These are phyloP conservation scores for Puccinia horiana DNA, from an alignment of 1,284 basidiomycete species.

Conservation along the genomic window DNA sequence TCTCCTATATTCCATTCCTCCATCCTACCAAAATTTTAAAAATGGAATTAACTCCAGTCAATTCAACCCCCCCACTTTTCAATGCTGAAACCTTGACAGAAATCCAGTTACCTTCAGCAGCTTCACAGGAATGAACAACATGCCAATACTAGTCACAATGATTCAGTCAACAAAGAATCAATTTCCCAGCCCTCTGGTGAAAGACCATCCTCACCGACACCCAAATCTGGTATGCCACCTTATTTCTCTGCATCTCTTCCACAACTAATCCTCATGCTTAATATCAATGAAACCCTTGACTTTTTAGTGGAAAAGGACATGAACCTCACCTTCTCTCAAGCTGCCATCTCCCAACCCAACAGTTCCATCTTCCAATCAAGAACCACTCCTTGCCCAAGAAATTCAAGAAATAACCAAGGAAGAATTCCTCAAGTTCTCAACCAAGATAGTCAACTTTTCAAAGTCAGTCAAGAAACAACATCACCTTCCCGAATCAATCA, in stretches of 20 bases:
- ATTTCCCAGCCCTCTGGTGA: neutral
- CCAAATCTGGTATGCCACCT: neutral
- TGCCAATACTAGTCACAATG: neutral
- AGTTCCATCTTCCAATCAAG: too few species aligned
- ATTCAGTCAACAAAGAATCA: too few species aligned
- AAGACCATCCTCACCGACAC: neutral
- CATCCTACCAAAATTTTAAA: neutral
- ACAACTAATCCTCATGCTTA: too few species aligned
- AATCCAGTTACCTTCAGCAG: too few species aligned
- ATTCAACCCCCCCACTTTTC: neutral
- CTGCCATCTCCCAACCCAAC: too few species aligned
- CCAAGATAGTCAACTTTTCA: neutral
- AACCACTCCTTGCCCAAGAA: too few species aligned
- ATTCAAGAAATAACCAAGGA: too few species aligned
- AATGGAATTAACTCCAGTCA: neutral
- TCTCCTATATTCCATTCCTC: neutral
- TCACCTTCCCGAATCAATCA: neutral
- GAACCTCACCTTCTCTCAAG: neutral
- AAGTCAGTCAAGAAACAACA: neutral
- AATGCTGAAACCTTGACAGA: neutral
- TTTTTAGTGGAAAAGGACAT: too few species aligned
- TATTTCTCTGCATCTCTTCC: neutral
- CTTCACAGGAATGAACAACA: neutral
- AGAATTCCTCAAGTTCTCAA: too few species aligned
- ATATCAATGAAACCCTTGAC: too few species aligned